Conservation (phyloP, 768 basidiomycete species). For the Pisolithus orientalis region DNA sequence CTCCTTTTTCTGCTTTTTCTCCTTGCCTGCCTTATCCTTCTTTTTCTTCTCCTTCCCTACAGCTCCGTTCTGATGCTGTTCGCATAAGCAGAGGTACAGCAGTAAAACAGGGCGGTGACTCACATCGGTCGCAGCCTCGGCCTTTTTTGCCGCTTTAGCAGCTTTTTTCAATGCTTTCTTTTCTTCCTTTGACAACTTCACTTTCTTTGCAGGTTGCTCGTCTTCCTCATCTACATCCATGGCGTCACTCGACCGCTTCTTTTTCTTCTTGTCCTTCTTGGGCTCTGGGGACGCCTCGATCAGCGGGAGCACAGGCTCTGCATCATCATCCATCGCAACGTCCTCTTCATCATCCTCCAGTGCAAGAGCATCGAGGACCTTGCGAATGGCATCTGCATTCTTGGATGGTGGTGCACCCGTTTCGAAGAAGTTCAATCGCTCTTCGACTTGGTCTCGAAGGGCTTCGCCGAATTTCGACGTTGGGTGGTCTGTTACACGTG, state of each 20-base stretch:
- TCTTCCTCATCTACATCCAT: conserved; percentile 55
- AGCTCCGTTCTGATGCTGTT: conserved; percentile 23
- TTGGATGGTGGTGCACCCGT: conserved; percentile 84
- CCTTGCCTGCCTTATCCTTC: conserved; percentile 35
- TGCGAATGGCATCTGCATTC: conserved; percentile 88
- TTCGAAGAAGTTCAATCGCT: conserved; percentile 92
- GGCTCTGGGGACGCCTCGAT: conserved; percentile 52
- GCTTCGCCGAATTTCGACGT: conserved; percentile 95
- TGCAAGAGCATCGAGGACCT: conserved; percentile 74
- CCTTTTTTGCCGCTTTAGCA: conserved; percentile 57
- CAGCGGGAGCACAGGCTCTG: conserved; percentile 48
- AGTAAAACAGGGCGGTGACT: conserved; percentile 13
- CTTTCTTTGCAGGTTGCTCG: conserved; percentile 57
- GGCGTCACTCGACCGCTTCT: conserved; percentile 61
- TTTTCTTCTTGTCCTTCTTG: conserved; percentile 66
- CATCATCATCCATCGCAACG: conserved; percentile 38
- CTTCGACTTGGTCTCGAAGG: conserved; percentile 89
- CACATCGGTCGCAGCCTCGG: conserved; percentile 29
- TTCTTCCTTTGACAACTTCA: conserved; percentile 77
- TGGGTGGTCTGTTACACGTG: conserved; percentile 54
- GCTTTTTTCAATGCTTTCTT: conserved; percentile 82
- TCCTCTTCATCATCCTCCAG: conserved; percentile 54
- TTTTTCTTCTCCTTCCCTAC: conserved; percentile 31
- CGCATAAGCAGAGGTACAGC: conserved; percentile 3
- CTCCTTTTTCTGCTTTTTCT: conserved; percentile 56